phyloP scores from a whole-genome alignment of 495 filamentous ascomycete genomes.

The Talaromyces stipitatus region DNA sequence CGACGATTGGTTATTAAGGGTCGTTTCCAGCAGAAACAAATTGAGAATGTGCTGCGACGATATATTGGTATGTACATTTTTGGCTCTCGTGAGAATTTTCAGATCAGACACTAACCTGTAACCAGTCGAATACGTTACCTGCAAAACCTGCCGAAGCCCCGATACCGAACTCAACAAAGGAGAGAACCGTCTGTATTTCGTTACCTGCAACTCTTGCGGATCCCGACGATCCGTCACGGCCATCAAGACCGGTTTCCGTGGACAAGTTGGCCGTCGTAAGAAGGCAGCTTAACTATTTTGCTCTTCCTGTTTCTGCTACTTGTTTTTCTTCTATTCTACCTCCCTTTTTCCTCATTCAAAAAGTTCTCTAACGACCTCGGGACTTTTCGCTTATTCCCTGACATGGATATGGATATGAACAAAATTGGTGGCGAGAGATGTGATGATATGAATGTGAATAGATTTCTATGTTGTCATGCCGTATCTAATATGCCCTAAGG shows the following conservation, averaged over 20 bases:
- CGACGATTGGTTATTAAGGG: constrained; percentile 96
- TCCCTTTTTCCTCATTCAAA: background rate
- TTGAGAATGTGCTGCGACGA: constrained; percentile 87
- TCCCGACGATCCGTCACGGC: constrained; percentile 86
- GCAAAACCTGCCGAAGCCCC: constrained; percentile 91
- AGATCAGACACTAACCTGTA: constrained; percentile 9
- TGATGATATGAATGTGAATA: constrained; percentile 3
- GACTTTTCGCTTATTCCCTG: background rate
- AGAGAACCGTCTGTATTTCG: constrained; percentile 89
- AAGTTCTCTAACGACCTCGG: background rate
- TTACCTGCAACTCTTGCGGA: constrained; percentile 82
- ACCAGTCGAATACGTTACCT: constrained; percentile 95
- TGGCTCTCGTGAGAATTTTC: background rate
- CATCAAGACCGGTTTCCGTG: constrained; percentile 99
- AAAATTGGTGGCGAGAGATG: constrained; percentile 3
- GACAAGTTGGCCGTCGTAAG: constrained; percentile 93
- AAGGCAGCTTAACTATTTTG: constrained; percentile 16
- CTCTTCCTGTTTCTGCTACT: background rate
- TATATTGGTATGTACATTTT: constrained; percentile 69
- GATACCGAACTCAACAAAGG: constrained; percentile 97
- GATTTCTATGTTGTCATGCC: background rate
- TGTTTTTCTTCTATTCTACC: background rate
- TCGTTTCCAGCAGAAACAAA: constrained; percentile 96
- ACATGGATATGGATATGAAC: constrained; percentile 4
- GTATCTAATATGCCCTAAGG: background rate